These are phyloP conservation scores for Trametes elegans DNA, from an alignment of 768 basidiomycete species.

Conservation along the genomic window DNA sequence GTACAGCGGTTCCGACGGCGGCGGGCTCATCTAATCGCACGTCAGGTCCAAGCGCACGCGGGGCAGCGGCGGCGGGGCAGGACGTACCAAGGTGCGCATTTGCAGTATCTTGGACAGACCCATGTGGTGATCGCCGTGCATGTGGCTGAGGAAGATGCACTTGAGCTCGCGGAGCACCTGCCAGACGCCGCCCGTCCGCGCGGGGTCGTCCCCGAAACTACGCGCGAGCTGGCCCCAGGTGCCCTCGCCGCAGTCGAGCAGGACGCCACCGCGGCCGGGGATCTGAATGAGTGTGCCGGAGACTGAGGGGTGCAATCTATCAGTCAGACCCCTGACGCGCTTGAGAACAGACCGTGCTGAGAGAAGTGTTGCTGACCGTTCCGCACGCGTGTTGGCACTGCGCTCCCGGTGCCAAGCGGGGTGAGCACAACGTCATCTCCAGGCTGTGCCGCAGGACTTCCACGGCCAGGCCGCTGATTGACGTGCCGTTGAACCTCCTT, in stretches of 20 bases:
- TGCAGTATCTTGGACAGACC: constrained; percentile 75
- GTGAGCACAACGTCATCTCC: constrained; percentile 70
- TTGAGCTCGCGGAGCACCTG: constrained; percentile 65
- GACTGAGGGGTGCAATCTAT: constrained; percentile 40
- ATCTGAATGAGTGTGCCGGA: constrained; percentile 76
- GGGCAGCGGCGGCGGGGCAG: background rate
- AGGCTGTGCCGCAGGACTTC: constrained; percentile 17
- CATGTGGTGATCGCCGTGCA: constrained; percentile 91
- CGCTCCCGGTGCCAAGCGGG: constrained; percentile 87
- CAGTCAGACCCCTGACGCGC: background rate
- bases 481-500: constrained; percentile 36
- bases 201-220: constrained; percentile 58
- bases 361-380: constrained; percentile 66
- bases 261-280: constrained; percentile 65
- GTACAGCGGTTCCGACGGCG: constrained; percentile 62
- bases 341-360: background rate
- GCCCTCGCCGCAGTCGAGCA: constrained; percentile 92
- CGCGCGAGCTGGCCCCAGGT: constrained; percentile 87
- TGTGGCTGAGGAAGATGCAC: constrained; percentile 85
- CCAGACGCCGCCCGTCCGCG: constrained; percentile 43
- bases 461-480: constrained; percentile 14
- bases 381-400: constrained; percentile 79
- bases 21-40: constrained; percentile 55
- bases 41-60: background rate
- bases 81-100: constrained; percentile 62